Evolutionary conservation across 1,139 yeast genomes (phyloP), one percentile per base, ranked within the genome.

Genomic region (Tardiomyces blankii): DNA sequence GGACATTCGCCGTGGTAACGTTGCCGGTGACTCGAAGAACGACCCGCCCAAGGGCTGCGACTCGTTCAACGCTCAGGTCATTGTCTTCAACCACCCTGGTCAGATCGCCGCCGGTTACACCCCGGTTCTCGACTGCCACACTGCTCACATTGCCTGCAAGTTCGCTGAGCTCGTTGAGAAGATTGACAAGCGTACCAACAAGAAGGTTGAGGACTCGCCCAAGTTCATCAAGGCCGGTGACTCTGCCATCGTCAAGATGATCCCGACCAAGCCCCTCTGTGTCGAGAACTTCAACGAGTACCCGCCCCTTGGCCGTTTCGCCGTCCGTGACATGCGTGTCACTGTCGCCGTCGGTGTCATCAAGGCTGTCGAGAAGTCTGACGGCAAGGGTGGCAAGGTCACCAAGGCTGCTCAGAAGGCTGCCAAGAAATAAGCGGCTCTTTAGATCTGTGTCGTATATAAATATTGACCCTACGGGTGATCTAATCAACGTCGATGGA

Each of bases 371-470:
- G 96, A 80, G 70, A 91, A 91, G 86, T 69, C 93, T 60, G 93
- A 82, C 77, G 80, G 78, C 76, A 58, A 58, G 46, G 72, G 70
- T 65, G 86, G 94, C 79, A 91, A 91, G 91, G 96, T 91, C 66
- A 91, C 98, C 91, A 91, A 91, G 89, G 94, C 98, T 75, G 97
- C 97, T 72, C 81, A 75, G 69, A 91, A 91, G 88, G 96, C 96
- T 74, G 82, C 83, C 71, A 89, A 88, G 89, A 87, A 89, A 82
- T 89, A 89, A 83, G 69, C 50, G 44, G 39, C 16, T 30, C n/a
- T 16, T 46, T 50, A 39, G 23, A 43, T 46, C 27, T 27, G 40
- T 33, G 25, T 35, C 35, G 42, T 44, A 39, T 28, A 41, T 44
- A 40, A 18, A 44, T 42, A 25, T 14, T 25, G 19, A 12, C 21